Conservation (phyloP, 2,329 filamentous ascomycete genomes). For the Penicillium sp. region DNA sequence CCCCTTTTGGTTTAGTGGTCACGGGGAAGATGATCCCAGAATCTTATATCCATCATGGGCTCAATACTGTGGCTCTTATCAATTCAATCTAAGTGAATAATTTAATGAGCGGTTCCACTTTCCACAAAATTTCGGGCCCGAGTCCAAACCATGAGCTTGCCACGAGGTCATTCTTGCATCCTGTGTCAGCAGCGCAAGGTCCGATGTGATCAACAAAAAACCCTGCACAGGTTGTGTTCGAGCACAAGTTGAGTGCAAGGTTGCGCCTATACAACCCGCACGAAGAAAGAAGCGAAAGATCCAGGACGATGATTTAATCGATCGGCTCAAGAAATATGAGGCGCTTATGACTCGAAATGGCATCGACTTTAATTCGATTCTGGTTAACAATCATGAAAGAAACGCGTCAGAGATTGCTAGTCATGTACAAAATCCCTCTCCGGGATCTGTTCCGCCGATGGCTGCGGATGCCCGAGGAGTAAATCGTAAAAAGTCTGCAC, state of each 20-base stretch:
- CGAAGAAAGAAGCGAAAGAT: constrained; percentile 58
- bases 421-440: neutral
- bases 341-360: constrained; percentile 62
- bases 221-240: constrained; percentile 69
- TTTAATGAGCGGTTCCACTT: neutral
- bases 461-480: neutral
- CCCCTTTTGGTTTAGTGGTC: neutral
- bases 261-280: constrained; percentile 47
- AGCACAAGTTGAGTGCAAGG: constrained; percentile 56
- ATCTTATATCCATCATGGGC: neutral
- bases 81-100: neutral
- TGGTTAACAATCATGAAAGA: neutral
- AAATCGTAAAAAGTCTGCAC: neutral
- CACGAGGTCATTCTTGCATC: constrained; percentile 35
- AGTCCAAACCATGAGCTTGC: constrained; percentile 1
- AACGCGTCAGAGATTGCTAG: neutral
- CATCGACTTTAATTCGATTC: constrained; percentile 64
- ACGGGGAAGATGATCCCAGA: neutral
- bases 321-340: constrained; percentile 67
- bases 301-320: constrained; percentile 66
- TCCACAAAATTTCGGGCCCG: neutral
- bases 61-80: neutral
- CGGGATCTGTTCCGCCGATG: neutral
- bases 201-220: constrained; percentile 67
- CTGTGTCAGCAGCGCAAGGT: constrained; percentile 66